Percentiles rank a stretch among this genome's conserved stretches.
These are phyloP conservation scores for Tetrapisispora arboricola DNA, from an alignment of 805 yeast genomes.

Conservation along the genomic window DNA sequence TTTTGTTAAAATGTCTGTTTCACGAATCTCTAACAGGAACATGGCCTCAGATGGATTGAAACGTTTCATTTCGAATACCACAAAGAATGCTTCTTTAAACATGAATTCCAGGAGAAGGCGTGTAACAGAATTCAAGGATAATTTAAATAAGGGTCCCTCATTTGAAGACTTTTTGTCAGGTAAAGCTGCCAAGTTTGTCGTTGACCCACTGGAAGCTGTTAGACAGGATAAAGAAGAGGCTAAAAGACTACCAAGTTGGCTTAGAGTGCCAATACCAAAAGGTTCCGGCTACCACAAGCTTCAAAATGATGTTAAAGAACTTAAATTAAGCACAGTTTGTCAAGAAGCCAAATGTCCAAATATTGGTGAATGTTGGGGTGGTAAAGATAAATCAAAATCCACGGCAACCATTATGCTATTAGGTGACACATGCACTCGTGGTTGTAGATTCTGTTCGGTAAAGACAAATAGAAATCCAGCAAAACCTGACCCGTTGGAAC, in stretches of 20 bases:
- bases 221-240: constrained; percentile 48
- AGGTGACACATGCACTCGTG: constrained; percentile 98
- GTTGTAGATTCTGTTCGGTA: constrained; percentile 97
- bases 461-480: constrained; percentile 84
- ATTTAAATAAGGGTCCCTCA: constrained; percentile 75
- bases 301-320: constrained; percentile 77
- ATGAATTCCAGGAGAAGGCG: constrained; percentile 1
- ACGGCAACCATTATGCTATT: constrained; percentile 95
- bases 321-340: constrained; percentile 89
- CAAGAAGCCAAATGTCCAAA: constrained; percentile 99
- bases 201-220: constrained; percentile 73
- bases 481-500: constrained; percentile 90
- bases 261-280: constrained; percentile 93
- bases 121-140: constrained; percentile 52
- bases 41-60: too few relatives aligned
- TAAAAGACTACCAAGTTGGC: constrained; percentile 81
- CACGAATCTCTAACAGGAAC: background rate
- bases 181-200: constrained; percentile 50
- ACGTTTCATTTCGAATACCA: background rate
- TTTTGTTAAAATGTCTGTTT: background rate
- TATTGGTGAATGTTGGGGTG: constrained; percentile 99
- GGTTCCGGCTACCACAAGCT: constrained; percentile 75
- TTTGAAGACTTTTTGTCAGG: constrained; percentile 87
- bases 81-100: background rate
- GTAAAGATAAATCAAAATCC: constrained; percentile 59